Conservation (phyloP, 352 stramenopile species). For the Elongisporangium prolatum region DNA sequence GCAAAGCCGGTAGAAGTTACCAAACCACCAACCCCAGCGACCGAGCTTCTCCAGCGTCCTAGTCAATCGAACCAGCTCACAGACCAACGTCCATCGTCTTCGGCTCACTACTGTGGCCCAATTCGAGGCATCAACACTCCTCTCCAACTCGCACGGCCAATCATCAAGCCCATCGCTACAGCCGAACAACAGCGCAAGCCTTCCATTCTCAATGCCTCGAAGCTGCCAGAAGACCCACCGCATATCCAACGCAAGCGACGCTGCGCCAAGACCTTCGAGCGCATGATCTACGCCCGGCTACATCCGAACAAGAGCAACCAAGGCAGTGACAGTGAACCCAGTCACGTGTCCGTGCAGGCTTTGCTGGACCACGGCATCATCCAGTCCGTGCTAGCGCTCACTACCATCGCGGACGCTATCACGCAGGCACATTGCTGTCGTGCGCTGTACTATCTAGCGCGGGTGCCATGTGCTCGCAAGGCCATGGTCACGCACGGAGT, state of each 20-base stretch:
- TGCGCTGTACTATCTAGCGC: constrained; percentile 60
- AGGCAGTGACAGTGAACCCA: neutral
- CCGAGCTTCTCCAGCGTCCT: neutral
- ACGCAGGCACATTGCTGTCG: constrained; percentile 66
- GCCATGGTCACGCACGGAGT: constrained; percentile 49
- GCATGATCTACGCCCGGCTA: constrained; percentile 58
- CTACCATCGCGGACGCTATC: constrained; percentile 30
- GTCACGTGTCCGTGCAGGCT: constrained; percentile 19
- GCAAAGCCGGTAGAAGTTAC: constrained; percentile 10
- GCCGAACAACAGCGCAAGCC: neutral
- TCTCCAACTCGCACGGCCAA: neutral
- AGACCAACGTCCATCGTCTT: neutral
- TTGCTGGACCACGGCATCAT: constrained; percentile 68
- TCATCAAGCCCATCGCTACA: neutral
- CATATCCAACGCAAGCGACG: constrained; percentile 53
- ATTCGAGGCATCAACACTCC: neutral
- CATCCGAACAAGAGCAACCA: neutral
- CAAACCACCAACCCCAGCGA: neutral
- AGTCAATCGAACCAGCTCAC: neutral
- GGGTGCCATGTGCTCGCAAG: constrained; percentile 33
- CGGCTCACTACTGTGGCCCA: neutral
- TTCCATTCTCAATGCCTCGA: neutral
- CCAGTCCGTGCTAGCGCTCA: constrained; percentile 46
- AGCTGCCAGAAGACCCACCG: constrained; percentile 7
- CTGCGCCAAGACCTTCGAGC: constrained; percentile 72